Evolutionary conservation across 768 basidiomycete species (phyloP).

Genomic region (Psilocybe subaeruginosa): DNA sequence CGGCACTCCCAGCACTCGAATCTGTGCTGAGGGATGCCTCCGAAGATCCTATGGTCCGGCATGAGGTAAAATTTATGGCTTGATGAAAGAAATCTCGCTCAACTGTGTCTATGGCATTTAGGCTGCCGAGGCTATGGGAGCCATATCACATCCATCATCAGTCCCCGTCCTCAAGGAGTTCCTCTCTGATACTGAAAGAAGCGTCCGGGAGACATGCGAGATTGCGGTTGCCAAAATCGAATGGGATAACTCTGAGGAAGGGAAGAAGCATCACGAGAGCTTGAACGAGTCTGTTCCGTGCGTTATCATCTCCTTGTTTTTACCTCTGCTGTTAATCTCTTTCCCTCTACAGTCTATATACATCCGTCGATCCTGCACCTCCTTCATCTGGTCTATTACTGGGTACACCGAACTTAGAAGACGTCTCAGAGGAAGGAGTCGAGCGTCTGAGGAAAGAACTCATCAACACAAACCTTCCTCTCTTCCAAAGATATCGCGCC

Average conservation of each 20-base stretch:
- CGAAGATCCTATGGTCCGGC: slow-evolving; percentile 96
- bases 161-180: slow-evolving; percentile 74
- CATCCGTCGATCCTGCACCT: slow-evolving; percentile 90
- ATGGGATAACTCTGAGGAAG: slow-evolving; percentile 86
- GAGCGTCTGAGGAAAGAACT: slow-evolving; percentile 60
- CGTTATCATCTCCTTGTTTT: neutral
- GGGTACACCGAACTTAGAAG: slow-evolving; percentile 54
- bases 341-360: slow-evolving; percentile 43
- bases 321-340: slow-evolving; percentile 39
- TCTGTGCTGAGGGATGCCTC: slow-evolving; percentile 66
- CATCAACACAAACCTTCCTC: slow-evolving; percentile 64
- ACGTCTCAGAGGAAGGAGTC: slow-evolving; percentile 51
- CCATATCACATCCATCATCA: slow-evolving; percentile 73
- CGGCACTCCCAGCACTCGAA: slow-evolving; percentile 81
- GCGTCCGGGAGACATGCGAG: slow-evolving; percentile 94
- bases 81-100: slow-evolving; percentile 12
- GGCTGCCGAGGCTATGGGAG: slow-evolving; percentile 99
- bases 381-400: slow-evolving; percentile 66
- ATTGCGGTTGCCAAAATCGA: slow-evolving; percentile 95
- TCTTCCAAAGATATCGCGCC: slow-evolving; percentile 95
- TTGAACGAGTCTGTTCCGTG: slow-evolving; percentile 23
- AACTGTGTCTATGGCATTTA: slow-evolving; percentile 30
- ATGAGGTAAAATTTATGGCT: slow-evolving; percentile 66
- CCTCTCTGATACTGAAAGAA: slow-evolving; percentile 68
- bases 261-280: slow-evolving; percentile 45